A percentile compares a stretch with the other conserved stretches of the same genome.
phyloP scores from a whole-genome alignment of 2,329 filamentous ascomycete genomes.

The Colletotrichum navitas region DNA sequence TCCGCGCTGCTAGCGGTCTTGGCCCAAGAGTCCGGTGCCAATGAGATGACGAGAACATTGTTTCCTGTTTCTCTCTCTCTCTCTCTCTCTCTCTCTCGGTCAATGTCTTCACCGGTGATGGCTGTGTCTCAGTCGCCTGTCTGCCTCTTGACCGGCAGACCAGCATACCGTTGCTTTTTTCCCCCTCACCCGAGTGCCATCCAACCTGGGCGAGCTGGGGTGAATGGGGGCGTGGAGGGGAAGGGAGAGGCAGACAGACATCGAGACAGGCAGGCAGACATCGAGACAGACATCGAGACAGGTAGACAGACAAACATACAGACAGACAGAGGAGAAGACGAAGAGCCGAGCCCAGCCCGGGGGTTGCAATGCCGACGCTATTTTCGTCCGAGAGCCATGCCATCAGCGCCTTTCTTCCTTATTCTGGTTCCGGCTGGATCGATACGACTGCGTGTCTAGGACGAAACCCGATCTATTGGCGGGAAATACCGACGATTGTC shows the following conservation, averaged over 20 bases:
- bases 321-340: too few relatives aligned
- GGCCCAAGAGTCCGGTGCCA: not conserved
- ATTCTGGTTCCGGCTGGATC: constrained; percentile 5
- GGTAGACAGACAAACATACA: too few relatives aligned
- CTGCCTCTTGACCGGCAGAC: not conserved
- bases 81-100: not conserved
- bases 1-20: not conserved
- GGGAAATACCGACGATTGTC: not conserved
- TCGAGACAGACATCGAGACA: too few relatives aligned
- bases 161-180: not conserved
- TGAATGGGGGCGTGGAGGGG: too few relatives aligned
- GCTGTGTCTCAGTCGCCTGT: not conserved
- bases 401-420: not conserved
- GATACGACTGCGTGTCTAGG: not conserved
- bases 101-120: constrained; percentile 1
- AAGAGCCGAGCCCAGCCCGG: not conserved
- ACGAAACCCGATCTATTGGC: constrained; percentile 5
- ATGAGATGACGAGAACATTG: not conserved
- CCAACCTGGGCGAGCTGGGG: not conserved
- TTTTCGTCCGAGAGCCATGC: not conserved
- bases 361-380: not conserved
- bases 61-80: not conserved
- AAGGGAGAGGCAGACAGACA: too few relatives aligned
- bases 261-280: too few relatives aligned
- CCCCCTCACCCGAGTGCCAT: not conserved